Conservation (phyloP, 495 filamentous ascomycete species). For the Cercophora sp. region DNA sequence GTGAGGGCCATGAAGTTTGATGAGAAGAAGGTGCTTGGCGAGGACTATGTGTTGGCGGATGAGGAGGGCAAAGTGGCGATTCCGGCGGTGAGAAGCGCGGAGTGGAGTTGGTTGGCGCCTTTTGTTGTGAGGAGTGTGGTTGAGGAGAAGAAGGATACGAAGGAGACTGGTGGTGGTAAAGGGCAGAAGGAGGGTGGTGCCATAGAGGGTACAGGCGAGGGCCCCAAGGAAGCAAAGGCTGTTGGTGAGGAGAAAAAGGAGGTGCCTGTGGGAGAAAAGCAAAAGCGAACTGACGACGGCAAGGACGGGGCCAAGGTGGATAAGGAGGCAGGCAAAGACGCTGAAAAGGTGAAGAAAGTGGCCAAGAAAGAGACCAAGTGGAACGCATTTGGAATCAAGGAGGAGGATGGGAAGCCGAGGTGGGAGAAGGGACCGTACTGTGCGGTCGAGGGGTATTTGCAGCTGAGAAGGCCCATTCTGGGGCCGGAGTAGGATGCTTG, state of each 20-base stretch:
- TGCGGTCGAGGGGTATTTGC: conserved; percentile 44
- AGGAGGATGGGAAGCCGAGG: conserved; percentile 18
- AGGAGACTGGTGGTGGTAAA: neutral
- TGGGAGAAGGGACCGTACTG: conserved; percentile 39
- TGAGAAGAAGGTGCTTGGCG: neutral
- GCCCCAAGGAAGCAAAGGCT: no score
- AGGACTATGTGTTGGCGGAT: neutral
- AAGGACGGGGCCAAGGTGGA: no score
- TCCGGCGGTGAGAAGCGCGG: neutral
- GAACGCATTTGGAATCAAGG: neutral
- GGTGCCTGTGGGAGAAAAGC: no score
- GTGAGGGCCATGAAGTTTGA: neutral
- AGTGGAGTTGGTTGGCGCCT: conserved; percentile 3
- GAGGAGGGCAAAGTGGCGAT: neutral
- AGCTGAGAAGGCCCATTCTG: conserved; percentile 27
- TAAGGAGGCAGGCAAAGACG: no score
- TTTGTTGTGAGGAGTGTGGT: neutral
- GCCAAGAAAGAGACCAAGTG: neutral
- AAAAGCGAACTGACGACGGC: no score
- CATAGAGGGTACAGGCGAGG: no score
- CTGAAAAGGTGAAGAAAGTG: no score
- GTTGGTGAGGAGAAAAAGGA: no score
- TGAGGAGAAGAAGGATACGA: neutral
- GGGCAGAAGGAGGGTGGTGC: no score
- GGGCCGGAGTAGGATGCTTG: no score